phyloP scores from a whole-genome alignment of 2,329 filamentous ascomycete species.

The Reticulascus tulasneorum region DNA sequence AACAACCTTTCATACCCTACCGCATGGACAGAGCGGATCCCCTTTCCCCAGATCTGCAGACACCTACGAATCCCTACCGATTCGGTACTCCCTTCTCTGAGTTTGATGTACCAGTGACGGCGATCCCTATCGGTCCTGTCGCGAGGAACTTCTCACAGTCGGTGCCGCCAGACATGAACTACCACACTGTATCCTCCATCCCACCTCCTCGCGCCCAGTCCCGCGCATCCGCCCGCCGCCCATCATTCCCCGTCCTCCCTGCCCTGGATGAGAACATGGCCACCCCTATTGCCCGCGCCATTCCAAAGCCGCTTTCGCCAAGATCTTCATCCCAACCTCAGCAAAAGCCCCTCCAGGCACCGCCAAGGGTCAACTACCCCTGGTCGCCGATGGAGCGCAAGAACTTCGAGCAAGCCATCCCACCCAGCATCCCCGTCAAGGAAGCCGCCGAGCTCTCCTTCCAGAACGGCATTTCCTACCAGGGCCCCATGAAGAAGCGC shows the following conservation, averaged over 20 bases:
- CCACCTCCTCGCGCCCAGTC: slow-evolving; percentile 44
- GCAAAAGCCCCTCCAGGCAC: slow-evolving; percentile 43
- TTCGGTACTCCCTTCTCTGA: slow-evolving; percentile 87
- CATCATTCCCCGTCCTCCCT: slow-evolving; percentile 65
- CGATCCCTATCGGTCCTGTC: slow-evolving; percentile 66
- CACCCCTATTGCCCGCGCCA: slow-evolving; percentile 31
- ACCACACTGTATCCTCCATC: slow-evolving; percentile 42
- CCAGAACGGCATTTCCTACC: slow-evolving; percentile 59
- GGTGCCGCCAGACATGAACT: slow-evolving; percentile 91
- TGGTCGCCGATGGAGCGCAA: slow-evolving; percentile 49
- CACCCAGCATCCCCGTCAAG: slow-evolving; percentile 24
- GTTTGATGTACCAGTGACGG: slow-evolving; percentile 80
- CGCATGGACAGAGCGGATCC: slow-evolving; percentile 49
- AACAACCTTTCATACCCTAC: slow-evolving; percentile 40
- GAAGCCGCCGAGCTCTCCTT: slow-evolving; percentile 23
- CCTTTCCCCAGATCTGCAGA: slow-evolving; percentile 52
- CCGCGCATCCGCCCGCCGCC: slow-evolving; percentile 56
- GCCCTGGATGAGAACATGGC: slow-evolving; percentile 63
- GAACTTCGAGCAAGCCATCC: slow-evolving; percentile 42
- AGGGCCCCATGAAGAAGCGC: slow-evolving; percentile 92
- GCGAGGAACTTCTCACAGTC: slow-evolving; percentile 81
- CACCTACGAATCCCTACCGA: slow-evolving; percentile 63
- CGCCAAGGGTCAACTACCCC: slow-evolving; percentile 52
- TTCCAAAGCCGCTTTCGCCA: slow-evolving; percentile 31
- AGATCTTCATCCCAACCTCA: slow-evolving; percentile 28